A percentile compares a stretch with the other conserved stretches of the same genome.
Evolutionary conservation across 2,329 filamentous ascomycete species (phyloP).

Genomic region (Paracoccidioides lutzii): DNA sequence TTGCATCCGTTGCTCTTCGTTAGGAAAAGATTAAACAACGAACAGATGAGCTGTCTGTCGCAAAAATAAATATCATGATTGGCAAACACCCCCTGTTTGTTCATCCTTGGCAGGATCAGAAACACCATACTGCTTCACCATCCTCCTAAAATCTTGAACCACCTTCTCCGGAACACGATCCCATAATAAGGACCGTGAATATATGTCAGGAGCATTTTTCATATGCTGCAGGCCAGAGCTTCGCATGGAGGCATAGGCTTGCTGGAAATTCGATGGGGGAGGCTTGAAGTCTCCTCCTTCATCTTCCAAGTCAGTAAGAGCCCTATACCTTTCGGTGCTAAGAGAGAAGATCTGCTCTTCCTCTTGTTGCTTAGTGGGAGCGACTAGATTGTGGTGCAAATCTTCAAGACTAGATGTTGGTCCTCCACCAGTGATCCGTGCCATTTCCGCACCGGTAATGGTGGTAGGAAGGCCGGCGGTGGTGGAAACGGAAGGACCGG

Average conservation of each 20-base stretch:
- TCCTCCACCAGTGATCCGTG: constrained; percentile 24
- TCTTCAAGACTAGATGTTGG: constrained; percentile 42
- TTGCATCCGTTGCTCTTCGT: background rate
- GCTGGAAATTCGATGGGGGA: constrained; percentile 32
- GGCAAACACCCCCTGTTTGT: constrained; percentile 10
- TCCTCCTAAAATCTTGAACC: constrained; percentile 80
- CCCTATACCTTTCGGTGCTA: constrained; percentile 77
- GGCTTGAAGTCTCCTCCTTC: constrained; percentile 25
- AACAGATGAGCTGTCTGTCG: background rate
- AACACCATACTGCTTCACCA: constrained; percentile 60
- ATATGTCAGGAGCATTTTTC: constrained; percentile 65
- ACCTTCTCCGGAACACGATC: constrained; percentile 88
- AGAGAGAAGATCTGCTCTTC: constrained; percentile 80
- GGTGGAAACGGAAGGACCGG: constrained; percentile 15
- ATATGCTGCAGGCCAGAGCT: constrained; percentile 51
- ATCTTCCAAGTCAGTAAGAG: constrained; percentile 58
- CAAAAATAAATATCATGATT: background rate
- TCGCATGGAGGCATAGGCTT: constrained; percentile 70
- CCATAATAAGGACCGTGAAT: constrained; percentile 85
- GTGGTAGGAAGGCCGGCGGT: constrained; percentile 19
- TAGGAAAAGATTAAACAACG: background rate
- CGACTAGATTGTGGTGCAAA: constrained; percentile 55
- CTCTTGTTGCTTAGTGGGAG: constrained; percentile 71
- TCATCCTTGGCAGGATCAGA: constrained; percentile 22
- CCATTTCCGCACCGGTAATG: constrained; percentile 28